Percentiles rank a stretch among this genome's conserved stretches.
These are phyloP conservation scores for Pyricularia pennisetigena DNA, from an alignment of 2,329 filamentous ascomycete genomes.

Conservation along the genomic window DNA sequence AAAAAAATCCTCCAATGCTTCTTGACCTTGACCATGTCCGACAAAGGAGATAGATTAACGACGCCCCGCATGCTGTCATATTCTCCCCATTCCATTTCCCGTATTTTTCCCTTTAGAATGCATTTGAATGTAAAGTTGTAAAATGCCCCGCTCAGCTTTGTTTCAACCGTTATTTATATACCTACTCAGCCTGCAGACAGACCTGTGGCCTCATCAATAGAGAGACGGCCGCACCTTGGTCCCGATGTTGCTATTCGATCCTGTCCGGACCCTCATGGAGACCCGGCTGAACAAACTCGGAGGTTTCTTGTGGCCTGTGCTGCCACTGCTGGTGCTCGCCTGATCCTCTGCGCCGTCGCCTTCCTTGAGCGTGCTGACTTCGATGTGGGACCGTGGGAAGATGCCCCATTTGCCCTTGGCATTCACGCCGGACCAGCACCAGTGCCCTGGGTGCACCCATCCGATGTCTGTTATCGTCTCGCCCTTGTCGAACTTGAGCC, in stretches of 20 bases:
- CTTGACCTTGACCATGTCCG: neutral
- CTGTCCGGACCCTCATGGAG: neutral
- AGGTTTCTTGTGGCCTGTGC: neutral
- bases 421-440: constrained; percentile 47
- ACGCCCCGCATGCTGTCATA: neutral
- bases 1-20: neutral
- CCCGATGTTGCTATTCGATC: neutral
- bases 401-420: constrained; percentile 41
- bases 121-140: neutral
- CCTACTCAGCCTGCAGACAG: neutral
- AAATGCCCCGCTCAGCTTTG: neutral
- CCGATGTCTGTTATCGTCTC: constrained; percentile 56
- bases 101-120: neutral
- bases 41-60: neutral
- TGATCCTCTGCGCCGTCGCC: constrained; percentile 16
- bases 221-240: neutral
- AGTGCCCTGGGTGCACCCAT: constrained; percentile 38
- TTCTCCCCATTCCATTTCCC: neutral
- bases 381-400: constrained; percentile 40
- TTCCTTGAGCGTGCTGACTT: constrained; percentile 33
- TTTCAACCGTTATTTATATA: neutral
- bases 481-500: constrained; percentile 52
- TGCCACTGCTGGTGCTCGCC: constrained; percentile 15
- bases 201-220: neutral
- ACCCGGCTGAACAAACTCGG: neutral